phyloP scores from a whole-genome alignment of 805 yeast genomes.

The Lipomyces orientalis region DNA sequence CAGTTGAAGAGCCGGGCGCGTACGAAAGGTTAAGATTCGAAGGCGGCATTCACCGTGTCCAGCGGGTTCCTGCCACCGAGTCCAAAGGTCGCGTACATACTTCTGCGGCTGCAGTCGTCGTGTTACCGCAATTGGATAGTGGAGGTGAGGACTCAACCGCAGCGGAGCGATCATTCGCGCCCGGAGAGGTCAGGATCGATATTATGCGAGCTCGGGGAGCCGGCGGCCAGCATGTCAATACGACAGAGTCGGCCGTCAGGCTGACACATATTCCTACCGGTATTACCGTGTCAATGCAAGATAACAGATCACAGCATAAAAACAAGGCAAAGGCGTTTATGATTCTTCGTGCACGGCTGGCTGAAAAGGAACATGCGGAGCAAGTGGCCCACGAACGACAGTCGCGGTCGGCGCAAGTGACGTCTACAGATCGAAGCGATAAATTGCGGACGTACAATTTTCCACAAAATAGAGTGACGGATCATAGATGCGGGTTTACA shows the following conservation, averaged over 20 bases:
- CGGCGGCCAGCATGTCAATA: conserved; percentile 98
- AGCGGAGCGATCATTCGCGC: conserved; percentile 73
- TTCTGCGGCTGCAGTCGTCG: conserved; percentile 94
- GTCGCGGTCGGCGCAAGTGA: conserved; percentile 80
- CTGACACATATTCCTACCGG: conserved; percentile 92
- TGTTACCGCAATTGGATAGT: conserved; percentile 78
- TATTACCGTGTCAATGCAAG: conserved; percentile 86
- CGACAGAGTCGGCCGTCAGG: conserved; percentile 96
- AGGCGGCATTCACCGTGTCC: conserved; percentile 96
- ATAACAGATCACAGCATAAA: conserved; percentile 91
- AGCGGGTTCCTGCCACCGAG: conserved; percentile 91
- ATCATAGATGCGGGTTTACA: conserved; percentile 85
- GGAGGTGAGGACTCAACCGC: conserved; percentile 54
- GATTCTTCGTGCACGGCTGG: conserved; percentile 79
- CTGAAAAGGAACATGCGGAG: conserved; percentile 74
- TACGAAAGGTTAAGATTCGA: conserved; percentile 77
- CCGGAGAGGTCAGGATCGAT: conserved; percentile 89
- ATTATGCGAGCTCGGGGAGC: conserved; percentile 98
- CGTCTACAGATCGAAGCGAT: conserved; percentile 88
- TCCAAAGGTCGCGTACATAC: conserved; percentile 94
- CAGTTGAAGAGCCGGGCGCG: conserved; percentile 76
- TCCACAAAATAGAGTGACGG: conserved; percentile 91
- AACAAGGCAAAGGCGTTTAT: conserved; percentile 92
- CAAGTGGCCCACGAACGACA: conserved; percentile 68
- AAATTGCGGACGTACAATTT: conserved; percentile 92